Evolutionary conservation across 805 yeast genomes (phyloP), one percentile per base, ranked within the genome.

Genomic region (Kazachstania africana): DNA sequence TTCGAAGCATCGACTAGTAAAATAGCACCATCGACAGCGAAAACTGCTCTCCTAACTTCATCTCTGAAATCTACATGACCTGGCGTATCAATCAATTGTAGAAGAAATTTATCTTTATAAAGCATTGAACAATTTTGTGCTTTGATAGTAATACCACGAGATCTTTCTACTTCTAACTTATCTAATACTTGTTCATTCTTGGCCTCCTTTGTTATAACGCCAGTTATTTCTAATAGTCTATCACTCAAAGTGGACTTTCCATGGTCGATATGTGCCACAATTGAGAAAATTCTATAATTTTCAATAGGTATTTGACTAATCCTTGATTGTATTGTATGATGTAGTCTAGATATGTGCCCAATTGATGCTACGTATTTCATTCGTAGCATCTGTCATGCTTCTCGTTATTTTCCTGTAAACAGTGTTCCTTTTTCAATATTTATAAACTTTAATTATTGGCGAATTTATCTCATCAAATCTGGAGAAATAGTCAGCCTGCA

Each of bases 111-210:
- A 40, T 73, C 65, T 22, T 66, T 65, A 53, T 85, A 85, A 37
- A 91, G 66, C 96, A 88, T 91, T 0, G 95, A 70, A 46, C 95
- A 88, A 0, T 97, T 91, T 50, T 91, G 97, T 0, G 97, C 97
- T 55, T 88, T 88, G 34, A 88, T 91, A 0, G 98, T 88, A 46
- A 88, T 88, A 2, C 98, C 98, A 46, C 98, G 63, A 57, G 88
- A 97, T 50, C 94, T 64, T 53, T 88, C 98, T 13, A 88, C 98
- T 48, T 91, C 96, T 36, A 88, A 60, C 48, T 78, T 80, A 52
- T 88, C 98, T 40, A 88, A 62, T 22, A 91, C 88, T 54, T 88
- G 96, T 42, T 75, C 75, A 48, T 80, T 82, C 16, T 35, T 27
- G 2, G 31, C 33, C 19, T 60, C 56, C 2, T 85, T 84, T 0